Evolutionary conservation across 495 filamentous ascomycete species (phyloP).

Genomic region (Aspergillus avenaceus): DNA sequence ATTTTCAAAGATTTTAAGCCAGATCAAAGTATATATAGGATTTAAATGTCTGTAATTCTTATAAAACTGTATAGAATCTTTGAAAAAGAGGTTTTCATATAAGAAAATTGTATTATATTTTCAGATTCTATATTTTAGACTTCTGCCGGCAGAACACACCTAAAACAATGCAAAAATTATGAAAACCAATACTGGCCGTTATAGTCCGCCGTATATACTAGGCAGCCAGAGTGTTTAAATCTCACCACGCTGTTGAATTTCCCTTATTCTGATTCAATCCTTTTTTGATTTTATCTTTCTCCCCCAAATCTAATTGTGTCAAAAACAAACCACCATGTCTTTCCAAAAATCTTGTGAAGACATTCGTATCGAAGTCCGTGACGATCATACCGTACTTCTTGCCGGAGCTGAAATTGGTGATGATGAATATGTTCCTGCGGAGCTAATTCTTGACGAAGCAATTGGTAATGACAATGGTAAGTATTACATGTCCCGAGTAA

Average conservation of each 20-base stretch:
- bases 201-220: no score
- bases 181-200: no score
- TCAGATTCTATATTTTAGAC: no score
- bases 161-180: no score
- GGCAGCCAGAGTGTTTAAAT: neutral
- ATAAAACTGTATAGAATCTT: no score
- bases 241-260: neutral
- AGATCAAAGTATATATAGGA: no score
- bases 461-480: neutral
- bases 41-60: no score
- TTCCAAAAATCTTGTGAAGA: neutral
- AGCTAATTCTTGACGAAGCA: neutral
- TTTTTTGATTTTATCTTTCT: neutral
- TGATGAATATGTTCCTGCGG: neutral
- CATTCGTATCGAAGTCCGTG: neutral
- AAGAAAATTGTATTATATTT: no score
- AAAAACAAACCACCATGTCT: constrained; percentile 20
- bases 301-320: constrained; percentile 23
- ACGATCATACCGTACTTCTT: neutral
- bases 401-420: neutral
- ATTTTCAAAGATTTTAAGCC: no score
- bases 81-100: no score
- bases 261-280: no score
- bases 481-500: neutral
- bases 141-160: no score